Evolutionary conservation across 2,329 filamentous ascomycete species (phyloP), one percentile per base, ranked within the genome.

Genomic region (Stachybotrys chartarum): DNA sequence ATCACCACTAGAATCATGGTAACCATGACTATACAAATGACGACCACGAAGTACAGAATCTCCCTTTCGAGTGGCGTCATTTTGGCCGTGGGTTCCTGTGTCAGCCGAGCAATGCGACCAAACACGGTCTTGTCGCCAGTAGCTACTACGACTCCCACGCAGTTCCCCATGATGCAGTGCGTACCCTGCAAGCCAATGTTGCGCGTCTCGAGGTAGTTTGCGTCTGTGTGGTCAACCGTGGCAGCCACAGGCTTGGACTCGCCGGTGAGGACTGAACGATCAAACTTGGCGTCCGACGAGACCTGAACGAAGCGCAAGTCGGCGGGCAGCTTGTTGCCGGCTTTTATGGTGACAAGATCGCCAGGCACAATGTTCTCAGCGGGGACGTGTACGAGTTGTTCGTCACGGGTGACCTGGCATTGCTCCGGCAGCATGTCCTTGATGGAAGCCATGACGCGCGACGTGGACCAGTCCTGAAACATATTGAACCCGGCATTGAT

Each of bases 151-250:
- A 91, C 71, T 17, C 85, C 88, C 14, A 79, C 74, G 53, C 82
- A 85, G 24, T 75, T 84, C 3, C 88, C 88, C 7, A 84, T 84
- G 5, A 88, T 83, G 61, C 87, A 91, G 63, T 91, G 87, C 0
- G 88, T 91, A n/a, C 89, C 88, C 65, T 91, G 87, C 10, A 92
- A 77, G 24, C 87, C 88, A 54, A 92, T 89, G 62, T 84, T 87
- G 53, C 82, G 81, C 4, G 87, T 91, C 66, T 92, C 88, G 32
- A 92, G 81, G 63, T 89, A 90, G 67, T 91, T 91, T 45, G 79
- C 75, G 63, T 91, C 86, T 0, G 84, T 86, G 0, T 78, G 81
- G n/a, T 88, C 78, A 14, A 87, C 77, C 0, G 82, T 80, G 2
- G 80, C 87, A 4, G 80, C 71, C 6, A 90, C 70, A 2, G 87